Evolutionary conservation across 2,329 filamentous ascomycete species (phyloP).

Genomic region (Gaeumannomyces sp.): DNA sequence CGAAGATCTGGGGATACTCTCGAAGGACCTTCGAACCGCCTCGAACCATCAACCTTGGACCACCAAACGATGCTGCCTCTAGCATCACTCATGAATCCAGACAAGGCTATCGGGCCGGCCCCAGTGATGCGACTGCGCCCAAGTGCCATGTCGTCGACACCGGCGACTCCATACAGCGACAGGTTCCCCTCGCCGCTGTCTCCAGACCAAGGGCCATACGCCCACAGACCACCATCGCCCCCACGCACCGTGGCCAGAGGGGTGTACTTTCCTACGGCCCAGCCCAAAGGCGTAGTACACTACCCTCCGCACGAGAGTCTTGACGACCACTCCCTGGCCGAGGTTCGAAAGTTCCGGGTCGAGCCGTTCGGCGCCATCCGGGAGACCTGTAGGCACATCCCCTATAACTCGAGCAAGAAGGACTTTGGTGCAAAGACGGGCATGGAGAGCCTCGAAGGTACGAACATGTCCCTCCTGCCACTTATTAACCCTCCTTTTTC

Average conservation of each 20-base stretch:
- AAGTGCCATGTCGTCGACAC: constrained; percentile 32
- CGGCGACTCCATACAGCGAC: constrained; percentile 27
- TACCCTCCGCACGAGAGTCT: constrained; percentile 68
- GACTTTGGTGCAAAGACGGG: constrained; percentile 81
- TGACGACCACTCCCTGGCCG: constrained; percentile 47
- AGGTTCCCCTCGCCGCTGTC: constrained; percentile 15
- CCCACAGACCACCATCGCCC: background rate
- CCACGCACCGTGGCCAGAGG: background rate
- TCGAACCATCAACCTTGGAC: background rate
- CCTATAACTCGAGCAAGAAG: constrained; percentile 93
- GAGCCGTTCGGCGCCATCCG: constrained; percentile 58
- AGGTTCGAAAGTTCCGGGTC: constrained; percentile 60
- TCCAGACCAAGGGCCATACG: background rate
- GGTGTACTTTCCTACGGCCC: constrained; percentile 16
- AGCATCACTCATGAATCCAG: constrained; percentile 60
- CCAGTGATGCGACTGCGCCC: constrained; percentile 31
- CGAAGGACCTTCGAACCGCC: background rate
- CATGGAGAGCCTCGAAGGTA: constrained; percentile 83
- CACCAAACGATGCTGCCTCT: constrained; percentile 52
- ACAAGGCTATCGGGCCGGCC: background rate
- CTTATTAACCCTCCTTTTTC: background rate
- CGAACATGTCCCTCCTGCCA: constrained; percentile 16
- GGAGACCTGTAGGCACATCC: constrained; percentile 67
- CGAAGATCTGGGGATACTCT: background rate
- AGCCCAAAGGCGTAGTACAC: constrained; percentile 59